Evolutionary conservation across 805 yeast genomes (phyloP).

Genomic region (Yarrowia sp.): DNA sequence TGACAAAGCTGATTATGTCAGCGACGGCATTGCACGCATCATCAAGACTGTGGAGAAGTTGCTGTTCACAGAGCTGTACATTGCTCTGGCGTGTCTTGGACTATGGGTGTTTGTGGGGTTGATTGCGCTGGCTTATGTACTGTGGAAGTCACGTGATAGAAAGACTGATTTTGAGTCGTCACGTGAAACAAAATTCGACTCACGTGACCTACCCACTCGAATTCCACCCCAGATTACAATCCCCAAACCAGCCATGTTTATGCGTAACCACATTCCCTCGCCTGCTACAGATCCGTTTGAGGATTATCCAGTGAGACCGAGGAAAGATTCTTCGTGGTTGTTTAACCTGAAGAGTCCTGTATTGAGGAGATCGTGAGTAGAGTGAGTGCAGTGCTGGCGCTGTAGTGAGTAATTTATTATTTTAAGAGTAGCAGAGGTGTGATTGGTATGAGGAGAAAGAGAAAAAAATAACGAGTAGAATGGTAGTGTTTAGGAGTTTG

Average conservation of each 20-base stretch:
- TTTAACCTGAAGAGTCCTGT: conserved; percentile 6
- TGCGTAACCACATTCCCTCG: background rate
- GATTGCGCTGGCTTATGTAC: background rate
- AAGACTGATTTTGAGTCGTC: background rate
- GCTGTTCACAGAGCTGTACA: background rate
- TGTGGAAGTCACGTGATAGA: background rate
- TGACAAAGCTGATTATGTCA: background rate
- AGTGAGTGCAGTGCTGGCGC: background rate
- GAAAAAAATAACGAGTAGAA: too few relatives aligned
- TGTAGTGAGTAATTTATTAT: background rate
- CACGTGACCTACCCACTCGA: background rate
- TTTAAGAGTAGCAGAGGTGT: too few relatives aligned
- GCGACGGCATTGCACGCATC: background rate
- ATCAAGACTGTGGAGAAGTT: background rate
- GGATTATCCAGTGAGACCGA: background rate
- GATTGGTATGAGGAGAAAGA: too few relatives aligned
- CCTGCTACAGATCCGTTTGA: background rate
- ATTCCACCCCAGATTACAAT: background rate
- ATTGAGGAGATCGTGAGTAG: background rate
- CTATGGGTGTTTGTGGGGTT: conserved; percentile 6
- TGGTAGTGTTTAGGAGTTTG: too few relatives aligned
- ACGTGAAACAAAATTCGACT: background rate
- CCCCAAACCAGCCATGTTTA: conserved; percentile 4
- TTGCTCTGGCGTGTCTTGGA: background rate
- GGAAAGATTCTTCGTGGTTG: background rate